Base-by-base conservation (phyloP, 805 yeast genomes). In the Pichia exigua region DNA sequence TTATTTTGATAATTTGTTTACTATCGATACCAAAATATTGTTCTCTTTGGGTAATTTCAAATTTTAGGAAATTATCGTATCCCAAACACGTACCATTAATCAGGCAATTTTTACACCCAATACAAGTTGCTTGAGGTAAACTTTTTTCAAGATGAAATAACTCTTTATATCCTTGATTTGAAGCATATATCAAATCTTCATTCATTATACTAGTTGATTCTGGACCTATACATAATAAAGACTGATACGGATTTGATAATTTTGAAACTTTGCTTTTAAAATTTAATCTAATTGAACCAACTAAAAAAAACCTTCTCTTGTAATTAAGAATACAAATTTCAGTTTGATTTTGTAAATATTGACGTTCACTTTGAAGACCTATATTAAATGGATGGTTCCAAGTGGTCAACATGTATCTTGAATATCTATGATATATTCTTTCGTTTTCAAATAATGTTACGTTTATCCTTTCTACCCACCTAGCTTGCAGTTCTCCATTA, bases 91-190 rank as follows among this genome's bases (percentile, higher is more conserved):
- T 35, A 17, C 39, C 20, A 35, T 8, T 17, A 2, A 18, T 27
- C 21, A 21, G 4, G 51, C 50, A 48, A 59, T 53, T 21, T 22
- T n/a, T 21, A 45, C 53, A 44, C 18, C 45, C 41, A 21, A 42
- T 28, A 38, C 15, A 15, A 21, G 52, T 22, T 17, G 3, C 6
- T 22, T 42, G 45, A 13, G 40, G 35, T 17, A 6, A 21, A 11
- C 42, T 15, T 22, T 12, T 44, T 6, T 21, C 30, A 22, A 44
- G 9, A 44, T 8, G 2, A 6, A 17, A 4, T 4, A 17, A 1
- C 4, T 22, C 42, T 9, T 4, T 24, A 26, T 24, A 24, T 24
- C 28, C 30, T 10, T 10, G 40, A 44, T 8, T 28, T 28, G 40
- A 15, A 32, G 22, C 32, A 28, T 20, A 28, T n/a, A 18, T 3